phyloP scores from a whole-genome alignment of 495 filamentous ascomycete species.

The Beverwykella pulmonaria region DNA sequence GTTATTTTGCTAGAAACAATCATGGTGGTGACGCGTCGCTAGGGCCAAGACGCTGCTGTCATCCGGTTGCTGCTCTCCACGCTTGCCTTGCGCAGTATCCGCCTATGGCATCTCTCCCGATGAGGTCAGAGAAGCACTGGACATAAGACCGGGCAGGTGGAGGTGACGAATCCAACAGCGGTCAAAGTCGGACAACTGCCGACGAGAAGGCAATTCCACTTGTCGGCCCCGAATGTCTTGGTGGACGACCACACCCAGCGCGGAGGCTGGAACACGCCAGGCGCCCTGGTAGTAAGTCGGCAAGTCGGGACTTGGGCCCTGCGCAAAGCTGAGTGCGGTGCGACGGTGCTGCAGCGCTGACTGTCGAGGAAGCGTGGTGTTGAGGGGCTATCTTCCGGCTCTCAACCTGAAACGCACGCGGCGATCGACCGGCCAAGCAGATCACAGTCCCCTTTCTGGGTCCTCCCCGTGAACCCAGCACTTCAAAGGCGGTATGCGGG shows the following conservation, averaged over 20 bases:
- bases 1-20: no score
- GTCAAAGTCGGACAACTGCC: neutral
- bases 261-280: neutral
- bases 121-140: neutral
- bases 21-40: no score
- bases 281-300: neutral
- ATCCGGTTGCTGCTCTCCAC: neutral
- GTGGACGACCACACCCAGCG: neutral
- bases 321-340: neutral
- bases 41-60: neutral
- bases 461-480: neutral
- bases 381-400: neutral
- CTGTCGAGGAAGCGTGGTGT: constrained; percentile 2
- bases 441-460: neutral
- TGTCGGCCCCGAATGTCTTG: neutral
- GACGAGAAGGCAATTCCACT: neutral
- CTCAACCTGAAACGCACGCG: constrained; percentile 1
- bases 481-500: neutral
- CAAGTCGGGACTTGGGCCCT: neutral
- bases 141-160: neutral
- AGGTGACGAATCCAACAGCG: neutral
- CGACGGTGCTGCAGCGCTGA: neutral
- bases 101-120: neutral
- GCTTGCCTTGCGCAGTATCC: neutral
- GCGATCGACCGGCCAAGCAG: neutral